Percentiles rank a stretch among this genome's conserved stretches.
Conservation (phyloP, 2,329 filamentous ascomycete species). For the Onygenales sp. region DNA sequence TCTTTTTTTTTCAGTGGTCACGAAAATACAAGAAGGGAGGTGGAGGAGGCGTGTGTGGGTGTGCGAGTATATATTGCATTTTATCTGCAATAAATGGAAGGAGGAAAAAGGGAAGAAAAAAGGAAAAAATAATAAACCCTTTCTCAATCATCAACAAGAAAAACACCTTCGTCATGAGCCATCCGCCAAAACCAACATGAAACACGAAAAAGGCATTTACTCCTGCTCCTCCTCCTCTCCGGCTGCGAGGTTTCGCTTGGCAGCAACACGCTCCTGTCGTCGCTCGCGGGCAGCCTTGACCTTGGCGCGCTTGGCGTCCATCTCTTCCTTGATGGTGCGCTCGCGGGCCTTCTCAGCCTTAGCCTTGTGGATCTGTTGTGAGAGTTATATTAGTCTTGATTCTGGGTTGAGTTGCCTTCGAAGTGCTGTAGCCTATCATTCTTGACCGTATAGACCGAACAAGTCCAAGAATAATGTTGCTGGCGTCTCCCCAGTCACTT, state of each 20-base stretch:
- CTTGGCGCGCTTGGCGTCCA: constrained; percentile 99
- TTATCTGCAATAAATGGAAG: not conserved
- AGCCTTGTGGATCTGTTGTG: constrained; percentile 88
- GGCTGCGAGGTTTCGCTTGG: constrained; percentile 79
- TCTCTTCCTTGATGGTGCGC: constrained; percentile 94
- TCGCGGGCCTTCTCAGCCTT: constrained; percentile 99
- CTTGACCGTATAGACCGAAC: too few species aligned
- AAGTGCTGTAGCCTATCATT: too few species aligned
- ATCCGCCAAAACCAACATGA: not conserved
- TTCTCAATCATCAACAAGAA: constrained; percentile 2
- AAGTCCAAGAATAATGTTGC: too few species aligned
- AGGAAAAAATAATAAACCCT: not conserved
- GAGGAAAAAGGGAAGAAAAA: not conserved
- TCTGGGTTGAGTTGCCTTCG: not conserved
- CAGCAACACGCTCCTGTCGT: constrained; percentile 81
- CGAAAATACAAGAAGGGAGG: too few species aligned
- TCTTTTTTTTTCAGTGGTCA: too few species aligned
- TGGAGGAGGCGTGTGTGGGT: too few species aligned
- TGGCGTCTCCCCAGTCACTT: too few species aligned
- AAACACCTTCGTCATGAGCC: constrained; percentile 3
- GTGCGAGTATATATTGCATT: not conserved
- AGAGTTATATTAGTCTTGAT: not conserved
- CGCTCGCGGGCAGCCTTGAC: constrained; percentile 99
- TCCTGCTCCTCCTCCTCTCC: constrained; percentile 47
- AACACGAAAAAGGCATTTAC: constrained; percentile 1